A percentile compares a stretch with the other conserved stretches of the same genome.
Evolutionary conservation across 306 rosid species (phyloP).

Genomic region (Lathyrus aphaca): DNA sequence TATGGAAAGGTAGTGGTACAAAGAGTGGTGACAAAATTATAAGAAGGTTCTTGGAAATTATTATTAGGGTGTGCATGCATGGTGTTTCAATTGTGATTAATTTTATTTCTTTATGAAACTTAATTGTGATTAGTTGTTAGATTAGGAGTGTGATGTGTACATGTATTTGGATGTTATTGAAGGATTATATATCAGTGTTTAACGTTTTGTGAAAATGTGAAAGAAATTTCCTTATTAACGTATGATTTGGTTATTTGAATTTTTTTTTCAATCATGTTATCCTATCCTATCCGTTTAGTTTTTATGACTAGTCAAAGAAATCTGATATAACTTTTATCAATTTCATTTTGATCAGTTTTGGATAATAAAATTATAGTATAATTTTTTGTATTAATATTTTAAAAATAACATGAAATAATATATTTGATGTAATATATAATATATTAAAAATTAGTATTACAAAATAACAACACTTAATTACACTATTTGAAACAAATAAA

Average conservation of each 20-base stretch:
- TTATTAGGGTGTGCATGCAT: not conserved
- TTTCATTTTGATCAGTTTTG: too few species aligned
- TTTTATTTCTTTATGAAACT: not conserved
- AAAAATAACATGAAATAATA: too few species aligned
- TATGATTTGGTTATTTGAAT: not conserved
- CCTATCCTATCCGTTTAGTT: not conserved
- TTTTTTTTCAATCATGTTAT: not conserved
- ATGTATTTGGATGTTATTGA: slow-evolving; percentile 19
- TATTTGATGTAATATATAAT: too few species aligned
- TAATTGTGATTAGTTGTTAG: slow-evolving; percentile 26
- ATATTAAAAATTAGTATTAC: too few species aligned
- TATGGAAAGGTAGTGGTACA: slow-evolving; percentile 56
- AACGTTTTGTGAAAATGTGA: not conserved
- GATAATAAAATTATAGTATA: too few species aligned
- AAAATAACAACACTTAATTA: too few species aligned
- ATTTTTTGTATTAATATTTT: too few species aligned
- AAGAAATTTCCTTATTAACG: slow-evolving; percentile 19
- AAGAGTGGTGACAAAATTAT: slow-evolving; percentile 3
- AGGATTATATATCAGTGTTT: not conserved
- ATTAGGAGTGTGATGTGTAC: slow-evolving; percentile 10
- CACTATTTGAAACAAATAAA: too few species aligned
- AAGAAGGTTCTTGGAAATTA: not conserved
- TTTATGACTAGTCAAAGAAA: not conserved
- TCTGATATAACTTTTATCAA: too few species aligned
- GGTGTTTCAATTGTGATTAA: not conserved